Conservation (phyloP, 1,284 basidiomycete species). For the Apiotrichum akiyoshidainum region DNA sequence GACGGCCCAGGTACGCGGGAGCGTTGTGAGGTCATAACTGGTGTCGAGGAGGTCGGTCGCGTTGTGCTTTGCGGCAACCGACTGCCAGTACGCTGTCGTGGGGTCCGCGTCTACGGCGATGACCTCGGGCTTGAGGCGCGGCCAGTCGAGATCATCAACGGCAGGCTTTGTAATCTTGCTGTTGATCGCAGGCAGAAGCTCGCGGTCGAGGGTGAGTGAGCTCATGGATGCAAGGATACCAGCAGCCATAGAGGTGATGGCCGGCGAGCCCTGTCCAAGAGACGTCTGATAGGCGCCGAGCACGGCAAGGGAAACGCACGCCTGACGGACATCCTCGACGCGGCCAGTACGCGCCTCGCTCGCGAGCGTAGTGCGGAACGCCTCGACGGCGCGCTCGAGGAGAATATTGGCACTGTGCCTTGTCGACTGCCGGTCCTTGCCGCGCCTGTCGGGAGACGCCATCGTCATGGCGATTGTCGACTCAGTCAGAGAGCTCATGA, state of each 20-base stretch:
- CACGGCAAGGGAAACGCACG: slow-evolving; percentile 65
- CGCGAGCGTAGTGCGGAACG: slow-evolving; percentile 66
- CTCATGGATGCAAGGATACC: slow-evolving; percentile 61
- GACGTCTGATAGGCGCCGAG: slow-evolving; percentile 74
- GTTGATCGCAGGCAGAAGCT: slow-evolving; percentile 54
- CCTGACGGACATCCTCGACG: slow-evolving; percentile 68
- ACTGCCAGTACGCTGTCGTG: slow-evolving; percentile 33
- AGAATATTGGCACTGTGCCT: slow-evolving; percentile 62
- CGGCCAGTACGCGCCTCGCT: slow-evolving; percentile 61
- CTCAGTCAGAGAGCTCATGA: slow-evolving; percentile 78
- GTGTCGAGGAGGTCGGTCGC: slow-evolving; percentile 48
- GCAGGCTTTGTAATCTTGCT: slow-evolving; percentile 54
- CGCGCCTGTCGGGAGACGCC: slow-evolving; percentile 61
- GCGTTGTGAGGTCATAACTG: slow-evolving; percentile 34
- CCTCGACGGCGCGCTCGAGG: slow-evolving; percentile 64
- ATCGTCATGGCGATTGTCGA: slow-evolving; percentile 81
- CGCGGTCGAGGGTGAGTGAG: slow-evolving; percentile 72
- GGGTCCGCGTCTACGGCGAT: slow-evolving; percentile 5
- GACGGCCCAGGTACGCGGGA: slow-evolving; percentile 80
- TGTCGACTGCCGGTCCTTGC: slow-evolving; percentile 47
- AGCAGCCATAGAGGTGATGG: slow-evolving; percentile 59
- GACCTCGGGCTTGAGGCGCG: slow-evolving; percentile 50
- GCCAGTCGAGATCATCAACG: slow-evolving; percentile 66
- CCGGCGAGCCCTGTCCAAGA: slow-evolving; percentile 60
- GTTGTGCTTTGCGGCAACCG: slow-evolving; percentile 58